These are phyloP conservation scores for Xylaria sp. DNA, from an alignment of 2,329 filamentous ascomycete species.

Conservation along the genomic window DNA sequence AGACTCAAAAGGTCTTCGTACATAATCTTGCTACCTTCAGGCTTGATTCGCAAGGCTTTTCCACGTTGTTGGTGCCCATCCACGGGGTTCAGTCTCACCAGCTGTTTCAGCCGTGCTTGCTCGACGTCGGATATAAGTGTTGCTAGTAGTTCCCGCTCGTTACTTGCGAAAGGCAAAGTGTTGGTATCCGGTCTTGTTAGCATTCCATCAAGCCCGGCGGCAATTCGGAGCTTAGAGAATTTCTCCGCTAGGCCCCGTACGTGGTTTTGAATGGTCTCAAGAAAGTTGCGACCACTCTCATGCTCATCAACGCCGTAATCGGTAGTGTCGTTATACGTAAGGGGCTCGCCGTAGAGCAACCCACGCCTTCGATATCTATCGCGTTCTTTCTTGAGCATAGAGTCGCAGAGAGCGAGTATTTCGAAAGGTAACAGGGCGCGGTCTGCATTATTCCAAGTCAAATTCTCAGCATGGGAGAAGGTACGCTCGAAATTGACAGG, in stretches of 20 bases:
- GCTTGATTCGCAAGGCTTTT: slow-evolving; percentile 9
- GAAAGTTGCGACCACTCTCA: slow-evolving; percentile 84
- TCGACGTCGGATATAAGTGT: slow-evolving; percentile 33
- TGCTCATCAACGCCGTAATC: slow-evolving; percentile 78
- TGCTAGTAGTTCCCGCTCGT: slow-evolving; percentile 23
- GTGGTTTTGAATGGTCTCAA: slow-evolving; percentile 80
- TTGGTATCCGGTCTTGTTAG: slow-evolving; percentile 42
- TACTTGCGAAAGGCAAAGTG: slow-evolving; percentile 22
- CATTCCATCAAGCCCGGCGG: slow-evolving; percentile 60
- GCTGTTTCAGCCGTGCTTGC: slow-evolving; percentile 25
- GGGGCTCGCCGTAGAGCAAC: slow-evolving; percentile 67
- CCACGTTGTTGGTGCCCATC: not conserved
- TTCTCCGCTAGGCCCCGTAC: slow-evolving; percentile 70
- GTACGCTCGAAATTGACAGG: slow-evolving; percentile 93
- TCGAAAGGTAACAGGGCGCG: slow-evolving; percentile 77
- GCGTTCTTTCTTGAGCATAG: slow-evolving; percentile 74
- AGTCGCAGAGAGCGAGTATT: slow-evolving; percentile 73
- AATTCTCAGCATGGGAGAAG: slow-evolving; percentile 80
- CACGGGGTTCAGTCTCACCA: not conserved
- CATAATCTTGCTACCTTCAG: not conserved
- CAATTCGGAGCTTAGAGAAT: slow-evolving; percentile 63
- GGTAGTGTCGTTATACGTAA: slow-evolving; percentile 76
- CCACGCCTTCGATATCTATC: slow-evolving; percentile 69
- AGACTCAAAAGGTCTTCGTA: slow-evolving; percentile 32
- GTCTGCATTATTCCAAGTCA: slow-evolving; percentile 84